Percentiles rank a stretch among this genome's conserved stretches.
Conservation (phyloP, 2,329 filamentous ascomycete genomes). For the Botrytis medusae region DNA sequence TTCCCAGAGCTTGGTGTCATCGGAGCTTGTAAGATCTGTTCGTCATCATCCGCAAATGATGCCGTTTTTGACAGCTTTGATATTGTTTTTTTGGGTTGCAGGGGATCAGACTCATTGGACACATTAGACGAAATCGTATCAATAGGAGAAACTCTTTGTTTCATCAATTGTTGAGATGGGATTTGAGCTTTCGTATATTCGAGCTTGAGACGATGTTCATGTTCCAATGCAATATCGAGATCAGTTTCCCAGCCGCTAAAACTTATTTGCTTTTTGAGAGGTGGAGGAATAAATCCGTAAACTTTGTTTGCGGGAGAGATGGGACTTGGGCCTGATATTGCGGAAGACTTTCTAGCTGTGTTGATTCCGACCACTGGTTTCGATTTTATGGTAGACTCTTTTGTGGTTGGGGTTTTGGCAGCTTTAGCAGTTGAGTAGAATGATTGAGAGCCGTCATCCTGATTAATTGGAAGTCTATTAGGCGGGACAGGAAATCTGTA, state of each 20-base stretch:
- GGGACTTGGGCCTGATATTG: not conserved
- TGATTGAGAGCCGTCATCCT: not conserved
- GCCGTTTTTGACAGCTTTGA: not conserved
- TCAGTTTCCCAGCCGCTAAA: not conserved
- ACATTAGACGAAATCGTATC: not conserved
- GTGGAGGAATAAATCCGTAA: constrained; percentile 9
- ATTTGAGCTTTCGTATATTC: not conserved
- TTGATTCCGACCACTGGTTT: not conserved
- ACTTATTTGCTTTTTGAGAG: not conserved
- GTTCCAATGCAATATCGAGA: constrained; percentile 5
- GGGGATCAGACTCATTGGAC: not conserved
- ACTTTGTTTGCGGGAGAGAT: constrained; percentile 7
- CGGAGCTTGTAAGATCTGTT: not conserved
- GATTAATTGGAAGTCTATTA: not conserved
- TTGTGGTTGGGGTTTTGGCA: not conserved
- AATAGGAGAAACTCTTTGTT: not conserved
- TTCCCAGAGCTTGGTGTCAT: not conserved
- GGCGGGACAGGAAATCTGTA: constrained; percentile 8
- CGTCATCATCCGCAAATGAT: not conserved
- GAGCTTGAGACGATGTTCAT: not conserved
- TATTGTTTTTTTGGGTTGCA: not conserved
- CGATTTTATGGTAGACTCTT: too few species aligned
- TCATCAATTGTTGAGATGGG: not conserved
- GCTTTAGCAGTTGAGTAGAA: not conserved
- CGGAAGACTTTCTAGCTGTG: not conserved